Conservation (phyloP, 257 asterid genomes). For the Scutellaria minor region DNA sequence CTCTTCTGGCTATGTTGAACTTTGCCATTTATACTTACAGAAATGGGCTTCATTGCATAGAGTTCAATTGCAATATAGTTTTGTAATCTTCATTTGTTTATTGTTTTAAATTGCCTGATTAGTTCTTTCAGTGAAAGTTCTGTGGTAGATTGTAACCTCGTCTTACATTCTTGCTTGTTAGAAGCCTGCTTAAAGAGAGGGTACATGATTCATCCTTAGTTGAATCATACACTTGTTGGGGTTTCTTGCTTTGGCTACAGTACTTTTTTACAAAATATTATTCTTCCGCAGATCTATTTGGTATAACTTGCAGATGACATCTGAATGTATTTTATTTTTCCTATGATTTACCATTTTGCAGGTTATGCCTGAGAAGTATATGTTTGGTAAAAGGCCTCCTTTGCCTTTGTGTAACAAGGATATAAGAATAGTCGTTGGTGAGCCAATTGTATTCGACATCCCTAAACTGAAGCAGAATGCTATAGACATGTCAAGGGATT, state of each 20-base stretch:
- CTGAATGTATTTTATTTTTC: neutral
- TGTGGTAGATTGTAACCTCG: neutral
- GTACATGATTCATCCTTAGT: too few species aligned
- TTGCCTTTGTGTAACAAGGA: slow-evolving; percentile 78
- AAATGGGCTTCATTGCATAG: too few species aligned
- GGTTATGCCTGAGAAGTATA: slow-evolving; percentile 95
- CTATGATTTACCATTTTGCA: slow-evolving; percentile 38
- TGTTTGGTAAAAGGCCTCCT: slow-evolving; percentile 73
- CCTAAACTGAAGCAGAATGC: slow-evolving; percentile 77
- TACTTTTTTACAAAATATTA: too few species aligned
- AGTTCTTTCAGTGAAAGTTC: neutral
- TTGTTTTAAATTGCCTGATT: neutral
- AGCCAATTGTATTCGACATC: slow-evolving; percentile 77
- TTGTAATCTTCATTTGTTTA: neutral
- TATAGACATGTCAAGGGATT: slow-evolving; percentile 51
- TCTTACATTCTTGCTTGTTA: slow-evolving; percentile 5
- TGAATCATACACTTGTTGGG: too few species aligned
- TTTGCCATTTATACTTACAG: too few species aligned
- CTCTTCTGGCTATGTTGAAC: neutral
- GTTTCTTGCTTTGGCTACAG: too few species aligned
- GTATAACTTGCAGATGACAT: neutral
- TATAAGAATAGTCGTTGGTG: slow-evolving; percentile 69
- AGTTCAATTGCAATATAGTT: neutral
- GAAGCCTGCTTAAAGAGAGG: neutral
- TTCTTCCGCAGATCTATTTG: too few species aligned